Conservation (phyloP, 1,284 basidiomycete species). For the Agaricales sp. region DNA sequence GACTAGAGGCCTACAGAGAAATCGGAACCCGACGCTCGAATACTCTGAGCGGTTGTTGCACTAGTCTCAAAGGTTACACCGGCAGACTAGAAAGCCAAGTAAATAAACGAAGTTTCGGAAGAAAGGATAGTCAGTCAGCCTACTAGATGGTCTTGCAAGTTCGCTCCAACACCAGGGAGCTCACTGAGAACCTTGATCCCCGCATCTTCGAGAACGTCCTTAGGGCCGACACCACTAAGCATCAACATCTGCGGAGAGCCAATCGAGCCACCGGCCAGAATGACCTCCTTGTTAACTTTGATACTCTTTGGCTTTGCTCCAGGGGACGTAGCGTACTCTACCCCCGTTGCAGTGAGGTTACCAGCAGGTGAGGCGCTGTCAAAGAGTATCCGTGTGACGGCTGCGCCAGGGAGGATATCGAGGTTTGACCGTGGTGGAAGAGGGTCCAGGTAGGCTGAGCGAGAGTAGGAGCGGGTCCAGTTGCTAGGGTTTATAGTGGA, state of each 20-base stretch:
- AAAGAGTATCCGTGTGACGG: conserved; percentile 55
- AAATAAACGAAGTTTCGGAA: conserved; percentile 3
- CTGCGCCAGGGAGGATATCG: conserved; percentile 42
- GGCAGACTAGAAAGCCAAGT: conserved; percentile 31
- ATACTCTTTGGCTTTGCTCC: conserved; percentile 21
- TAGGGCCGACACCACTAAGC: conserved; percentile 65
- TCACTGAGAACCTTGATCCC: conserved; percentile 37
- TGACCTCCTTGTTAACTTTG: conserved; percentile 43
- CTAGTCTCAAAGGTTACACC: conserved; percentile 26
- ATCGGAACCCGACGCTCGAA: neutral
- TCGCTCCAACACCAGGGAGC: conserved; percentile 68
- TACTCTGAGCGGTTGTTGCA: conserved; percentile 21
- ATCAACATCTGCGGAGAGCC: conserved; percentile 54
- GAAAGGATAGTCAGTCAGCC: conserved; percentile 11
- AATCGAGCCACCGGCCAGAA: conserved; percentile 43
- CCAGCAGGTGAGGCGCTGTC: conserved; percentile 25
- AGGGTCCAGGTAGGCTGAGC: conserved; percentile 61
- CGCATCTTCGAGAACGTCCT: conserved; percentile 37
- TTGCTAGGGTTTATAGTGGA: conserved; percentile 56
- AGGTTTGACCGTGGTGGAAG: conserved; percentile 50
- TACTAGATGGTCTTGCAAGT: conserved; percentile 64
- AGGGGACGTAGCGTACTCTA: conserved; percentile 36
- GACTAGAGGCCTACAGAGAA: neutral
- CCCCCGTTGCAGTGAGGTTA: conserved; percentile 41
- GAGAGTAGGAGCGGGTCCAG: conserved; percentile 60